Conservation (phyloP, 805 yeast species). For the Wickerhamomyces xylosicus region DNA sequence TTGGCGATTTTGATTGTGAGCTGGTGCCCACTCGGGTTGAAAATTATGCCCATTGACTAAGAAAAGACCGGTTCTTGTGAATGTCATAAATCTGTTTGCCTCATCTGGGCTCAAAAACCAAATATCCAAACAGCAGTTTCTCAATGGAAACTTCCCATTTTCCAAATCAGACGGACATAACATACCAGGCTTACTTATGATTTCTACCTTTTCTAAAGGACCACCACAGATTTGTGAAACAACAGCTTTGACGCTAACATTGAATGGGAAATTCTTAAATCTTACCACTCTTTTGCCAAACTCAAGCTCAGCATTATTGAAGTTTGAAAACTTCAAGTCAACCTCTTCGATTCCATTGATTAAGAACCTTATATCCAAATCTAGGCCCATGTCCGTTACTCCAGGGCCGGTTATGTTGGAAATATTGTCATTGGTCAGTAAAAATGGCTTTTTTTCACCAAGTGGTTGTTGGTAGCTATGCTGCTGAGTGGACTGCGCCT, state of each 20-base stretch:
- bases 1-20: conserved; percentile 1
- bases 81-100: conserved; percentile 45
- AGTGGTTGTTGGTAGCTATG: neutral
- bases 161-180: conserved; percentile 12
- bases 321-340: neutral
- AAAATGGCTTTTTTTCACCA: neutral
- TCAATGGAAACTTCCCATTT: conserved; percentile 14
- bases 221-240: conserved; percentile 59
- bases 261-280: conserved; percentile 28
- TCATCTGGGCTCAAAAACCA: conserved; percentile 41
- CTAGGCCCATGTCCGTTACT: neutral
- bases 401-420: neutral
- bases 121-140: conserved; percentile 28
- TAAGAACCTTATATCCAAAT: neutral
- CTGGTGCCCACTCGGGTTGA: conserved; percentile 34
- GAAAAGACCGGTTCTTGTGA: conserved; percentile 41
- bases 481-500: neutral
- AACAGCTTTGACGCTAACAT: conserved; percentile 38
- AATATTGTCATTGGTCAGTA: conserved; percentile 1
- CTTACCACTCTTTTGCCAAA: conserved; percentile 23
- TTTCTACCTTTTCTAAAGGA: conserved; percentile 42
- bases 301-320: neutral
- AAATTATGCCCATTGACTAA: conserved; percentile 46
- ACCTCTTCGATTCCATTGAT: neutral
- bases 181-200: conserved; percentile 1